Base-by-base conservation (phyloP, 1,139 yeast species). In the Zygosaccharomyces sapae region DNA sequence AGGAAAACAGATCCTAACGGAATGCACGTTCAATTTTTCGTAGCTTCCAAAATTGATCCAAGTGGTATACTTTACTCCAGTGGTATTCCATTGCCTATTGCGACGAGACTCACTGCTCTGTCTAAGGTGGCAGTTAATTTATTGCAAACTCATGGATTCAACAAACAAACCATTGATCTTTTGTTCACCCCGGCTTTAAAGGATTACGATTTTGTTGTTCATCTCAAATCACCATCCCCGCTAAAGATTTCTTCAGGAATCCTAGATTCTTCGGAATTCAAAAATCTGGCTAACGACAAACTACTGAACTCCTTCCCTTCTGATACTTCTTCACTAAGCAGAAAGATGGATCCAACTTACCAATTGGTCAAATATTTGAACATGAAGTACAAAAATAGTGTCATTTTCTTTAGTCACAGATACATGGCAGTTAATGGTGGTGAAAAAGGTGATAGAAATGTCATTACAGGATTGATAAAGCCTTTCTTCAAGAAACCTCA, bases 31-130 rank as follows among this genome's bases (percentile, higher is more conserved):
- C 96, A 92, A 55, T 79, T 84, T 61, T 89, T 88, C 58, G 79
- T 92, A 54, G 96, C 85, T 0, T 78, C 95, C 1, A 82, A 80
- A 60, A 83, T 81, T 51, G 97, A 92, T 61, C 80, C 82, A 8
- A 79, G 92, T 10, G 97, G 97, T 43, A 80, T 82, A 31, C 65
- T 86, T 50, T 92, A 96, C 92, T 80, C 96, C 2, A 77, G 79
- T 53, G 77, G 76, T 45, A 69, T 83, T 36, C 80, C 84, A n/a
- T 72, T 88, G 46, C 90, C 95, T 8, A 82, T 89, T 48, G 90
- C 96, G 1, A 77, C 90, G 19, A 80, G 98, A 70, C 70, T 90
- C 54, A 90, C 97, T 0, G 92, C 95, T 0, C 75, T 92, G 52
- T 80, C 97, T 1, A 79, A 89, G 56, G 89, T 85, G 30, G 92